Conservation (phyloP, 2,329 filamentous ascomycete species). For the Xenoacremonium recifei region DNA sequence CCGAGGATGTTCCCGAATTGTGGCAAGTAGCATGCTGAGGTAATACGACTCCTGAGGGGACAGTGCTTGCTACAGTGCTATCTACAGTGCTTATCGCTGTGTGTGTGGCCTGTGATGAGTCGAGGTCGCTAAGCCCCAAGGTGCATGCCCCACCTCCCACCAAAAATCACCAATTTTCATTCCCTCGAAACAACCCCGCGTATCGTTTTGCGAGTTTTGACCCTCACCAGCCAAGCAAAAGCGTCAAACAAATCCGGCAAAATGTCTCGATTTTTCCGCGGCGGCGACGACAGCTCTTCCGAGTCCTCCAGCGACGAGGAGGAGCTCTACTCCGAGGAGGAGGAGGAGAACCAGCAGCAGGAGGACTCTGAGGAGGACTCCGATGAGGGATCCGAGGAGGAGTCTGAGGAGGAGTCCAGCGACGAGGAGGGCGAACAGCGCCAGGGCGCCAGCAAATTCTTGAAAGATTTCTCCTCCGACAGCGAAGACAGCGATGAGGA, state of each 20-base stretch:
- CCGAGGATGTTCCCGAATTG: neutral
- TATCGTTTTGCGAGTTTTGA: conserved; percentile 27
- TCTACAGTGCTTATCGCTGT: too few relatives aligned
- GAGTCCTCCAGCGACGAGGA: conserved; percentile 97
- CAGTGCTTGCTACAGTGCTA: too few relatives aligned
- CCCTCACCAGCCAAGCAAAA: conserved; percentile 30
- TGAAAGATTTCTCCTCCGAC: conserved; percentile 62
- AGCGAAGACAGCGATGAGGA: conserved; percentile 88
- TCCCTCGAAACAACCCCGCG: conserved; percentile 36
- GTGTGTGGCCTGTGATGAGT: conserved; percentile 16
- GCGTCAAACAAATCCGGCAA: conserved; percentile 40
- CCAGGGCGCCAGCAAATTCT: conserved; percentile 77
- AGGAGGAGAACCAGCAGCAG: conserved; percentile 48
- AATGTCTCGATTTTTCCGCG: conserved; percentile 97
- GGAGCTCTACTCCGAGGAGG: conserved; percentile 71
- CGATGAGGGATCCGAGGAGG: conserved; percentile 53
- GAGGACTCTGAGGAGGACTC: conserved; percentile 43
- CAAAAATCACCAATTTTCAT: conserved; percentile 43
- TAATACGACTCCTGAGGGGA: too few relatives aligned
- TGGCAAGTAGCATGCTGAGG: neutral
- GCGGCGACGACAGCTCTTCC: conserved; percentile 87
- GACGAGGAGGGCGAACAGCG: conserved; percentile 62
- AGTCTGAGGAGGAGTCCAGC: conserved; percentile 48
- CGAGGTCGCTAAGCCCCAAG: conserved; percentile 37
- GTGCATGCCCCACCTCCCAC: conserved; percentile 40